Conservation (phyloP, 2,329 filamentous ascomycete genomes). For the Acephala macrosclerotiorum region DNA sequence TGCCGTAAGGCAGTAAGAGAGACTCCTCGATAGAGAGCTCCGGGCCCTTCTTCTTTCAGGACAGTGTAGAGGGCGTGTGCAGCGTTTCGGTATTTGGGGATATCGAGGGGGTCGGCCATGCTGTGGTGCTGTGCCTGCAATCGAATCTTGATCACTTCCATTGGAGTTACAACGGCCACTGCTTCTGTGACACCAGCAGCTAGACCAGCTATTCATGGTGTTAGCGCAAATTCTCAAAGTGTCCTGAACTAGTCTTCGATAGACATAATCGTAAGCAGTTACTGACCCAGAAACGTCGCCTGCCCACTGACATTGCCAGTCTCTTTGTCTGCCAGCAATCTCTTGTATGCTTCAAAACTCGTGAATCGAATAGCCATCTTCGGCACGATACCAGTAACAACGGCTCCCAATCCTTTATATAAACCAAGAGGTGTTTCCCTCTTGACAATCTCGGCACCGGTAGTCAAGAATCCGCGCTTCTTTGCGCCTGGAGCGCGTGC, state of each 20-base stretch:
- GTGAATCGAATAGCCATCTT: constrained; percentile 99
- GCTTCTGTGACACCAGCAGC: constrained; percentile 95
- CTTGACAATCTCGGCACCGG: constrained; percentile 84
- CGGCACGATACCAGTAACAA: constrained; percentile 93
- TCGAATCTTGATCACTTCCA: constrained; percentile 99
- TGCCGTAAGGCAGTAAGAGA: constrained; percentile 92
- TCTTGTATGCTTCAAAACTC: constrained; percentile 96
- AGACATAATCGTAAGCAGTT: not conserved
- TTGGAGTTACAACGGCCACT: constrained; percentile 93
- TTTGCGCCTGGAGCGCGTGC: constrained; percentile 82
- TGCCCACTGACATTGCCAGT: constrained; percentile 73
- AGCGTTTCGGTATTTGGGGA: constrained; percentile 97
- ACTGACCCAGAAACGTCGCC: constrained; percentile 74
- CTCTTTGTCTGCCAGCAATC: constrained; percentile 72
- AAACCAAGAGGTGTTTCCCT: constrained; percentile 91
- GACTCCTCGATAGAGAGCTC: constrained; percentile 91
- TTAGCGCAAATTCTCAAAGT: constrained; percentile 16
- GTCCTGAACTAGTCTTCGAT: no score
- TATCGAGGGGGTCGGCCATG: constrained; percentile 94
- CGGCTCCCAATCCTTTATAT: constrained; percentile 98
- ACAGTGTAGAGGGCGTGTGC: constrained; percentile 86
- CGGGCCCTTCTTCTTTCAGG: constrained; percentile 86
- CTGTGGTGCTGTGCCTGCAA: constrained; percentile 97
- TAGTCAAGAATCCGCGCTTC: constrained; percentile 85
- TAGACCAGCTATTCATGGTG: constrained; percentile 70